These are phyloP conservation scores for Phellopilus nigrolimitatus DNA, from an alignment of 1,284 basidiomycete species.

Conservation along the genomic window DNA sequence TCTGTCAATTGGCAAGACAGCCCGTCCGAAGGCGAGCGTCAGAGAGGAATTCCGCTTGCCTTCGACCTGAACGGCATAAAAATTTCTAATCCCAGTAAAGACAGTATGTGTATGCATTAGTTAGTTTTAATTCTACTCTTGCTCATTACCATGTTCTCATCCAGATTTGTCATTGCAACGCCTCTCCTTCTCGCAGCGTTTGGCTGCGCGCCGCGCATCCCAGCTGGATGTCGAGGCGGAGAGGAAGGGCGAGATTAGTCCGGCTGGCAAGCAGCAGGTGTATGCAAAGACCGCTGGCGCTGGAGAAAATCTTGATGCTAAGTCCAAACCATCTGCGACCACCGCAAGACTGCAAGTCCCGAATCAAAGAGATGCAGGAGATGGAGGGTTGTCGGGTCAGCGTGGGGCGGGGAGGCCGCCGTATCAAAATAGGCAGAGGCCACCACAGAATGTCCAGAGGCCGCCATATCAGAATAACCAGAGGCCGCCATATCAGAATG, in stretches of 20 bases:
- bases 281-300: no score
- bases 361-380: neutral
- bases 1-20: slow-evolving; percentile 2
- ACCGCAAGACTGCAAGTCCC: neutral
- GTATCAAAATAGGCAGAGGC: neutral
- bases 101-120: neutral
- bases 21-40: neutral
- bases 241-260: neutral
- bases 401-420: neutral
- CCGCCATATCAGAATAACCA: neutral
- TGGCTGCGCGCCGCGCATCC: neutral
- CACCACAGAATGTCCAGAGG: neutral
- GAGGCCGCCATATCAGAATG: no score
- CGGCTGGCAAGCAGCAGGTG: no score
- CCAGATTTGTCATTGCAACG: neutral
- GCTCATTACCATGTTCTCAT: no score
- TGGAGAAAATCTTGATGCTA: no score
- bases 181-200: neutral
- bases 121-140: neutral
- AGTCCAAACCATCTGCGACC: no score
- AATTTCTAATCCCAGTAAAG: neutral
- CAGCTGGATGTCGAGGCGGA: neutral
- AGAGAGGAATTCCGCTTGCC: slow-evolving; percentile 16
- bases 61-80: slow-evolving; percentile 14
- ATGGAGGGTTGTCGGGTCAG: neutral